phyloP scores from a whole-genome alignment of 2,329 filamentous ascomycete genomes.

The Colletotrichum gloeosporioides region DNA sequence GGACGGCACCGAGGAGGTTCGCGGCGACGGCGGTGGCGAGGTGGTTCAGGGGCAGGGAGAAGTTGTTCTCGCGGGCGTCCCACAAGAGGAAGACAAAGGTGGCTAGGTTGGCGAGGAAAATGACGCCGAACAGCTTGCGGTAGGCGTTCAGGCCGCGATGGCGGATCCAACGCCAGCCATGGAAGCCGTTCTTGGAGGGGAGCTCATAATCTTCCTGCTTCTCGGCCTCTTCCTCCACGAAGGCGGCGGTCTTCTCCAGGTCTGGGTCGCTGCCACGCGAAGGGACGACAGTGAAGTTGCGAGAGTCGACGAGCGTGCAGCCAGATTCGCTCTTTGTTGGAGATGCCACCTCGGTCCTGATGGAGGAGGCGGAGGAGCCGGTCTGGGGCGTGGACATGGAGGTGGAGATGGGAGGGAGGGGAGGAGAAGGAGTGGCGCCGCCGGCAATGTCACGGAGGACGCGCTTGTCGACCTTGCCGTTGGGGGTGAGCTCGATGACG shows the following conservation, averaged over 20 bases:
- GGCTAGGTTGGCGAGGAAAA: conserved; percentile 55
- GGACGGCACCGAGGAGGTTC: conserved; percentile 54
- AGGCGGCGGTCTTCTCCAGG: conserved; percentile 16
- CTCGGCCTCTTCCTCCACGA: background rate
- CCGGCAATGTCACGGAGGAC: conserved; percentile 41
- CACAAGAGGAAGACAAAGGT: conserved; percentile 50
- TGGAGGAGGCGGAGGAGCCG: conserved; percentile 1
- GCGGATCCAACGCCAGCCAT: conserved; percentile 44
- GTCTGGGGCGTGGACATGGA: background rate
- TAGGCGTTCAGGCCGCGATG: conserved; percentile 58
- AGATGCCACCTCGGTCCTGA: background rate
- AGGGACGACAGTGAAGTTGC: background rate
- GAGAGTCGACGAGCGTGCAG: conserved; percentile 8
- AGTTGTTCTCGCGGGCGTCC: conserved; percentile 15
- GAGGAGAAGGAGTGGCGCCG: background rate
- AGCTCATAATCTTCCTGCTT: conserved; percentile 32
- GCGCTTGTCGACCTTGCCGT: conserved; percentile 63
- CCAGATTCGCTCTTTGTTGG: conserved; percentile 9
- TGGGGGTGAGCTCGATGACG: conserved; percentile 54
- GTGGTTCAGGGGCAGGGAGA: conserved; percentile 38
- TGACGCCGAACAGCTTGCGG: conserved; percentile 59
- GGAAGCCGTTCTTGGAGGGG: conserved; percentile 45
- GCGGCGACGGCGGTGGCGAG: conserved; percentile 48
- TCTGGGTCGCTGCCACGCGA: conserved; percentile 1
- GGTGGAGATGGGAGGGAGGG: background rate